These are phyloP conservation scores for Gossypium ekmanianum DNA, from an alignment of 345 rosid genomes.

Conservation along the genomic window DNA sequence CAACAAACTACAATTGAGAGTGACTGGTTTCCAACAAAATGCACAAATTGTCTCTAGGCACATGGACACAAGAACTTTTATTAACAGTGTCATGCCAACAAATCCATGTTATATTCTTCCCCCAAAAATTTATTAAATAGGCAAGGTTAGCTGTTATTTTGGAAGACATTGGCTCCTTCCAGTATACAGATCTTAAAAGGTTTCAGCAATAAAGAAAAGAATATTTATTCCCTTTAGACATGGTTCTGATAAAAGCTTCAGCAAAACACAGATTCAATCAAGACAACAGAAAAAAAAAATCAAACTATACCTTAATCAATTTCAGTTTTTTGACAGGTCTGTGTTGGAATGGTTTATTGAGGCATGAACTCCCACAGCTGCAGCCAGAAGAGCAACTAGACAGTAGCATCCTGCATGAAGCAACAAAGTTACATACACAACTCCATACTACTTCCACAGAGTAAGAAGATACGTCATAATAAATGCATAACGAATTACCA, in stretches of 20 bases:
- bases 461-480: not conserved
- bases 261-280: not conserved
- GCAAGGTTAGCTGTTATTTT: not conserved
- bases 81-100: not conserved
- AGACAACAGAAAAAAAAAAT: constrained; percentile 8
- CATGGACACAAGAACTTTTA: not conserved
- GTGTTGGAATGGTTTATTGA: constrained; percentile 87
- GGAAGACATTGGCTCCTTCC: not conserved
- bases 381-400: constrained; percentile 96
- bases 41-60: constrained; percentile 12
- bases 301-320: constrained; percentile 62
- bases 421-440: constrained; percentile 1
- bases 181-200: not conserved
- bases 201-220: not conserved
- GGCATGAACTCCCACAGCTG: constrained; percentile 77
- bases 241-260: not conserved
- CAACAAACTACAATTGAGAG: constrained; percentile 18
- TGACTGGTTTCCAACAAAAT: constrained; percentile 5
- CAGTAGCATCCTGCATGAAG: constrained; percentile 66
- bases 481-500: not conserved
- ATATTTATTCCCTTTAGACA: not conserved
- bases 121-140: not conserved
- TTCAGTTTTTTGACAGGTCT: constrained; percentile 86
- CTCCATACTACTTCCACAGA: not conserved
- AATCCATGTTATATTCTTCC: not conserved